Base-by-base conservation (phyloP, 257 asterid genomes). In the Primulina eburnea region DNA sequence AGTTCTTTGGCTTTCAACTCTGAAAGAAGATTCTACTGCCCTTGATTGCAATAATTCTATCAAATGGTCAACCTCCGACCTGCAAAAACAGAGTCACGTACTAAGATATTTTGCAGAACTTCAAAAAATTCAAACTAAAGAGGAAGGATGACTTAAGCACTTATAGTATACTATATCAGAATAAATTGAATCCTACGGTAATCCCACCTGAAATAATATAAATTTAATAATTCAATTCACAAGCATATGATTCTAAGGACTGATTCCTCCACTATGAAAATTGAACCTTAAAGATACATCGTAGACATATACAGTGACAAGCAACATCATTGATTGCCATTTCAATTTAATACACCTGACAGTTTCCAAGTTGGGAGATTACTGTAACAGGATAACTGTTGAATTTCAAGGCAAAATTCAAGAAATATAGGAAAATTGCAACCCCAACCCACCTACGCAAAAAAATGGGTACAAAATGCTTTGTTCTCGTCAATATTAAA, bases 31-130 rank as follows among this genome's bases (percentile, higher is more conserved):
- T 38, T 82, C 89, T 64, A 62, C 83, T 68, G 88, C 91, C 77
- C 84, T 87, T 75, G 97, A 87, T 66, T 73, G 89, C 84, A 93
- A 76, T 70, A 93, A 79, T 62, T 81, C 86, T 60, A 89, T 86
- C 90, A 93, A 79, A 53, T 68, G 92, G 72, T 83, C 81, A 72
- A 89, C 78, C 77, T 93, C 97, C 75, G 90, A 77, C 78, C 99
- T 93, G 94, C 85, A 74, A 33, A 74, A 30, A 32, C 63, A 47
- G 56, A 16, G 64, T 50, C 60, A 10, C 52, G 14, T 24, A 14
- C 30, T 9, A 60, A 69, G 40, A 65, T 65, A 67, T 56, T 50
- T 60, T 16, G 8, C 57, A 50, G 5, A 67, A 57, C 53, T 43
- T 62, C 18, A 65, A 29, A 56, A 24, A 9, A 35, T 1, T 30